Conservation (phyloP, 2,329 filamentous ascomycete species). For the Chaetomiaceae sp. region DNA sequence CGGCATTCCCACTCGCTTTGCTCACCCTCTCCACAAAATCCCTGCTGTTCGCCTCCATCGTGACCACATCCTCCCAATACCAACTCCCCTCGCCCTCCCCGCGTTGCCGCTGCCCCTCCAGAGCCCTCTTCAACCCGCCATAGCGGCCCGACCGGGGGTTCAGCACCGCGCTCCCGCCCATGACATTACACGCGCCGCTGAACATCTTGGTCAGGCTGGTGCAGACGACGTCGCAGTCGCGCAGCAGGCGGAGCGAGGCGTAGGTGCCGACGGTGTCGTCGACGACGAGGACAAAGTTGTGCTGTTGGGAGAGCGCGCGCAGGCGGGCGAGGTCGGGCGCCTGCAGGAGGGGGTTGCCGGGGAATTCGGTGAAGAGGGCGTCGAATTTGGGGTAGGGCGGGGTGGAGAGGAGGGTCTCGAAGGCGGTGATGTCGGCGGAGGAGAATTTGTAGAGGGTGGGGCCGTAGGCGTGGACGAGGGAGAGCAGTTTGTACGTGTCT, state of each 20-base stretch:
- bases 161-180: conserved; percentile 20
- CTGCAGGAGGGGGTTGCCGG: conserved; percentile 24
- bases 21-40: conserved; percentile 16
- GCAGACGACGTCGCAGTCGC: conserved; percentile 18
- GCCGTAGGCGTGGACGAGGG: conserved; percentile 3
- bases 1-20: conserved; percentile 17
- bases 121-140: not conserved
- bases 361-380: conserved; percentile 24
- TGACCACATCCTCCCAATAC: conserved; percentile 19
- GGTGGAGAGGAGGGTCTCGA: conserved; percentile 11
- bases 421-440: conserved; percentile 4
- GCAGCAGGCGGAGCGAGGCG: conserved; percentile 14
- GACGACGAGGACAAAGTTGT: conserved; percentile 19
- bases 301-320: not conserved
- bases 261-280: conserved; percentile 25
- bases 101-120: not conserved
- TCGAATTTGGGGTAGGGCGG: conserved; percentile 1
- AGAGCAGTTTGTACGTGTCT: conserved; percentile 24
- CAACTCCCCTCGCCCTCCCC: conserved; percentile 7
- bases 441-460: conserved; percentile 20
- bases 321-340: conserved; percentile 15
- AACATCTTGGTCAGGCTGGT: conserved; percentile 27
- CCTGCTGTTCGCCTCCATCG: conserved; percentile 22
- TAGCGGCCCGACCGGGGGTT: conserved; percentile 1
- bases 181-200: conserved; percentile 24